Evolutionary conservation across 2,329 filamentous ascomycete species (phyloP), one percentile per base, ranked within the genome.

Genomic region (Trichoderma harzianum): DNA sequence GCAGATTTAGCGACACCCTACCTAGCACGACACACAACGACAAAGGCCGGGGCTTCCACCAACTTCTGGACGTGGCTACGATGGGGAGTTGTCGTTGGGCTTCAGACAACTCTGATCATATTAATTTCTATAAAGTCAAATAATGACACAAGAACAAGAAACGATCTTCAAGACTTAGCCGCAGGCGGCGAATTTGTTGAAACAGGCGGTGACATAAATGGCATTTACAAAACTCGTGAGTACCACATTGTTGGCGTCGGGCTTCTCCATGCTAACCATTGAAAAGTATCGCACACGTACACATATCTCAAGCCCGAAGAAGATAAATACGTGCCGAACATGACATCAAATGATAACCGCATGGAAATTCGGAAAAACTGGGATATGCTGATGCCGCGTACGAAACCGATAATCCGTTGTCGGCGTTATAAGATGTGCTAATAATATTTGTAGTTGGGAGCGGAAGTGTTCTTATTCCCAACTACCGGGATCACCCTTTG

Each of bases 301-400:
- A 64, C 61, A 8, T 64, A 21, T 14, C 61, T 64, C n/a, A 64
- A 64, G 36, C 61, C 61, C 7, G 61, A 64, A 21, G 61, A 51
- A 14, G 61, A 64, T 30, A 51, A 64, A 32, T 64, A 30, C 8
- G n/a, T 64, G 5, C 61, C 61, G 10, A 64, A 64, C 61, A 64
- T 64, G 36, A 51, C 61, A 5, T 64, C 61, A 10, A 64, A 64
- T 30, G 61, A 32, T 21, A 64, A 64, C 6, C 61, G 61, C 18
- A 51, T 64, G 61, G 61, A 64, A 26, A 32, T 64, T 10, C 61
- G 61, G n/a, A 64, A 30, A 30, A 64, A 64, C 12, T 64, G 61
- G 61, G 61, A 64, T 14, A 32, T 64, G 61, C 18, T 64, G 24
- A 64, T 64, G 61, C 61, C 61, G 16, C 36, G 61, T 64, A 64